A percentile compares a stretch with the other conserved stretches of the same genome.
Evolutionary conservation across 2,329 filamentous ascomycete genomes (phyloP).

Genomic region (Aspergillus ustus): DNA sequence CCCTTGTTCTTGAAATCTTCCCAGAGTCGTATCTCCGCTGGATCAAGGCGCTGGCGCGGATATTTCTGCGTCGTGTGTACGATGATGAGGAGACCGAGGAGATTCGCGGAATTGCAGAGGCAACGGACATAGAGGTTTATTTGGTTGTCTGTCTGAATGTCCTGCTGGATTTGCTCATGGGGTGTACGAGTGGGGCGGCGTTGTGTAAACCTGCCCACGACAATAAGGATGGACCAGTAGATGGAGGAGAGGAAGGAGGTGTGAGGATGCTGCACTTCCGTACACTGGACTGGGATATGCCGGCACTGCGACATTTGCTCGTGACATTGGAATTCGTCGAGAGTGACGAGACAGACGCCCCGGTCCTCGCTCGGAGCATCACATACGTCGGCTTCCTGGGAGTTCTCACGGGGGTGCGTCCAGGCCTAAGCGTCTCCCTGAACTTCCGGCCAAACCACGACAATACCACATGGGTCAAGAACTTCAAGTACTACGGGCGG

Average conservation of each 20-base stretch:
- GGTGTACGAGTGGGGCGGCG: conserved; percentile 65
- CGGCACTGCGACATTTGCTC: conserved; percentile 53
- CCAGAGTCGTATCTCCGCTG: conserved; percentile 30
- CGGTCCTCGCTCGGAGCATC: conserved; percentile 51
- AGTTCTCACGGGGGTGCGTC: conserved; percentile 54
- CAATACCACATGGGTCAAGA: conserved; percentile 34
- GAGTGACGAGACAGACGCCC: conserved; percentile 29
- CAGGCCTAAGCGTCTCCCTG: conserved; percentile 53
- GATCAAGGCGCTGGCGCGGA: conserved; percentile 46
- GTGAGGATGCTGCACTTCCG: conserved; percentile 46
- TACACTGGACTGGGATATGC: conserved; percentile 61
- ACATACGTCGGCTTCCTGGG: conserved; percentile 58
- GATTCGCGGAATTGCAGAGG: conserved; percentile 60
- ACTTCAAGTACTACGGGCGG: conserved; percentile 53
- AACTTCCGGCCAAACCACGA: conserved; percentile 58
- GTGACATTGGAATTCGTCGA: conserved; percentile 58
- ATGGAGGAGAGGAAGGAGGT: conserved; percentile 13
- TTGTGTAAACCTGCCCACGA: conserved; percentile 15
- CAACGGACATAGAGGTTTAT: conserved; percentile 60
- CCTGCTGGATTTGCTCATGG: conserved; percentile 66
- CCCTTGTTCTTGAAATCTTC: conserved; percentile 46
- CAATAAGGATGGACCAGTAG: conserved; percentile 14
- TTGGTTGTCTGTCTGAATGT: conserved; percentile 67
- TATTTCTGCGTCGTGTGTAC: conserved; percentile 57
- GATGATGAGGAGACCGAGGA: conserved; percentile 64